Percentiles rank a stretch among this genome's conserved stretches.
phyloP scores from a whole-genome alignment of 1,284 basidiomycete species.

The Trichosporon ovoides region DNA sequence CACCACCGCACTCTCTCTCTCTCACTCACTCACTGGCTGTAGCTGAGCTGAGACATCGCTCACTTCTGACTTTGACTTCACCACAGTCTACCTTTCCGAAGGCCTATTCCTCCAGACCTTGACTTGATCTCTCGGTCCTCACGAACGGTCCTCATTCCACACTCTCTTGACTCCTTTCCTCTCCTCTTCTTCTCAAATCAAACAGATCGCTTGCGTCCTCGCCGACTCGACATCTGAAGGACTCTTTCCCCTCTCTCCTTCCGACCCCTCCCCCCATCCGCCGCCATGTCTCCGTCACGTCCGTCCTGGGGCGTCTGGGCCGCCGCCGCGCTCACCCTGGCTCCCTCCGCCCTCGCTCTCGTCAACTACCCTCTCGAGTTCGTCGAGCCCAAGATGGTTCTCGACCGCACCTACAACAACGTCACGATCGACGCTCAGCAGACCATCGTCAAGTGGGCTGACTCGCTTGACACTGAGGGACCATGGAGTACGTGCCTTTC shows the following conservation, averaged over 20 bases:
- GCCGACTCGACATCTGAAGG: background rate
- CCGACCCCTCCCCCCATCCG: background rate
- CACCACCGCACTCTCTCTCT: no score
- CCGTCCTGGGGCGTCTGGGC: conserved; percentile 2
- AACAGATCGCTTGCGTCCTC: background rate
- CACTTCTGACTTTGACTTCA: background rate
- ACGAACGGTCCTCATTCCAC: background rate
- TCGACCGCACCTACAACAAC: conserved; percentile 11
- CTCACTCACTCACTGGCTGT: no score
- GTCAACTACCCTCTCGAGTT: conserved; percentile 20
- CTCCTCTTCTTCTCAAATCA: background rate
- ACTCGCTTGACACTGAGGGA: conserved; percentile 6
- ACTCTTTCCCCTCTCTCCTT: background rate
- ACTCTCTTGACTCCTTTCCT: background rate
- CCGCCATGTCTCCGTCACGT: background rate
- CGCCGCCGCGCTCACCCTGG: conserved; percentile 6
- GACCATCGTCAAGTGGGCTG: conserved; percentile 17
- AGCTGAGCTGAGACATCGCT: no score
- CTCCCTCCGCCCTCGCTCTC: conserved; percentile 9
- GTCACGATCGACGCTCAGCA: conserved; percentile 15
- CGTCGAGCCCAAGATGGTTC: conserved; percentile 11
- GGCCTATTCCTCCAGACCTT: background rate
- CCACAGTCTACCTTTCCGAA: background rate
- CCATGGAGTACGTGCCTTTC: conserved; percentile 18
- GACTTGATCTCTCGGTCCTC: background rate